phyloP scores from a whole-genome alignment of 1,139 yeast species.

The Nakaseomyces nivariensis region DNA sequence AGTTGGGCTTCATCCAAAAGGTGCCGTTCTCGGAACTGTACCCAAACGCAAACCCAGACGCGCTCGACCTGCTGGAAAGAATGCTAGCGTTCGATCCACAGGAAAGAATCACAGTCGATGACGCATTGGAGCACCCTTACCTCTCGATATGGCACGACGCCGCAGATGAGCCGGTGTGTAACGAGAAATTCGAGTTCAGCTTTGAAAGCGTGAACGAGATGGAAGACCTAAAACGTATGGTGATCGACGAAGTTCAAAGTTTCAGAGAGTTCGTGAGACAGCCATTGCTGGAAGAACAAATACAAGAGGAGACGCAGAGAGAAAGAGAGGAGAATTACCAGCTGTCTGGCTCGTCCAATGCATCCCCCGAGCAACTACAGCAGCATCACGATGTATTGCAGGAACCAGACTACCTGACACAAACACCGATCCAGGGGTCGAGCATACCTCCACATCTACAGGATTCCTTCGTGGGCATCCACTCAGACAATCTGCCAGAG shows the following conservation, averaged over 20 bases:
- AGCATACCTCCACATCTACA: conserved; percentile 20
- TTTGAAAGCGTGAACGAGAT: conserved; percentile 84
- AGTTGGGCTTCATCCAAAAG: conserved; percentile 74
- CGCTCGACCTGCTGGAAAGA: conserved; percentile 68
- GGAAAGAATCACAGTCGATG: conserved; percentile 77
- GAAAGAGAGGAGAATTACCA: conserved; percentile 23
- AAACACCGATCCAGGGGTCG: conserved; percentile 18
- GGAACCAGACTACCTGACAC: conserved; percentile 3
- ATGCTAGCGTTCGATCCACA: conserved; percentile 86
- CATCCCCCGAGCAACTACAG: conserved; percentile 14
- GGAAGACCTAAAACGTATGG: conserved; percentile 64
- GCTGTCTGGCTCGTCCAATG: conserved; percentile 14
- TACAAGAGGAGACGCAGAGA: conserved; percentile 15
- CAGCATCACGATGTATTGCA: neutral
- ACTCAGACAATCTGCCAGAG: conserved; percentile 33
- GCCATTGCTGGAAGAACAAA: conserved; percentile 54
- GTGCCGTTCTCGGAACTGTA: conserved; percentile 64
- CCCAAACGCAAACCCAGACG: conserved; percentile 81
- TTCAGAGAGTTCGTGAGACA: conserved; percentile 76
- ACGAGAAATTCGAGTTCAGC: conserved; percentile 73
- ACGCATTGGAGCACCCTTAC: conserved; percentile 85
- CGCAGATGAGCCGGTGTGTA: conserved; percentile 83
- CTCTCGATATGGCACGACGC: conserved; percentile 94
- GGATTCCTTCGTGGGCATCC: conserved; percentile 29
- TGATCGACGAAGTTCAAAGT: conserved; percentile 67